phyloP scores from a whole-genome alignment of 129 eudicot species.

The Flaveria ramosissima region DNA sequence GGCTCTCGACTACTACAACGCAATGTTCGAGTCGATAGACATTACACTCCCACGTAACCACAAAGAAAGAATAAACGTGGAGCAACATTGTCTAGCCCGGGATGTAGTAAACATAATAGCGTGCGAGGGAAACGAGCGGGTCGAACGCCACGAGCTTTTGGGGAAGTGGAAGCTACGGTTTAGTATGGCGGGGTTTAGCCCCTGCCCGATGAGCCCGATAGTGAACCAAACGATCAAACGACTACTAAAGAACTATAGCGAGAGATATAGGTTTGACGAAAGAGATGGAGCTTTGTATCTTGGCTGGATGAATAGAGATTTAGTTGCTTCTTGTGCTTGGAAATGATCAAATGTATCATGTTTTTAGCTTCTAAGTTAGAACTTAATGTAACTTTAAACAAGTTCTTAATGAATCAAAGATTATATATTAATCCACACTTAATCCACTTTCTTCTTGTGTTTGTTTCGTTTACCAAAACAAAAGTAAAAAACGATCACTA shows the following conservation, averaged over 20 bases:
- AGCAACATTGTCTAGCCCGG: slow-evolving; percentile 76
- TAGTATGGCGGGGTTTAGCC: slow-evolving; percentile 79
- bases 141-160: slow-evolving; percentile 74
- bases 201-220: slow-evolving; percentile 64
- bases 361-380: slow-evolving; percentile 19
- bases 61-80: slow-evolving; percentile 71
- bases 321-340: slow-evolving; percentile 87
- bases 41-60: slow-evolving; percentile 62
- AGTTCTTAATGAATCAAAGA: slow-evolving; percentile 12
- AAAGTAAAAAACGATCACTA: too few species aligned
- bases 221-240: slow-evolving; percentile 63
- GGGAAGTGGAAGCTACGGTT: slow-evolving; percentile 86
- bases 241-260: slow-evolving; percentile 50
- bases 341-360: slow-evolving; percentile 36
- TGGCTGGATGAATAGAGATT: slow-evolving; percentile 80
- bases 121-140: slow-evolving; percentile 78
- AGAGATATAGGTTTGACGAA: slow-evolving; percentile 72
- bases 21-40: slow-evolving; percentile 87
- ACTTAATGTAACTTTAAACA: slow-evolving; percentile 32
- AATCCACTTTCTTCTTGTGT: neutral
- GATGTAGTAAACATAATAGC: slow-evolving; percentile 83
- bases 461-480: neutral
- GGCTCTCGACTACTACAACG: slow-evolving; percentile 68
- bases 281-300: slow-evolving; percentile 83
- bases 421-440: slow-evolving; percentile 2